These are phyloP conservation scores for Rosa multiflora DNA, from an alignment of 306 rosid genomes.

Conservation along the genomic window DNA sequence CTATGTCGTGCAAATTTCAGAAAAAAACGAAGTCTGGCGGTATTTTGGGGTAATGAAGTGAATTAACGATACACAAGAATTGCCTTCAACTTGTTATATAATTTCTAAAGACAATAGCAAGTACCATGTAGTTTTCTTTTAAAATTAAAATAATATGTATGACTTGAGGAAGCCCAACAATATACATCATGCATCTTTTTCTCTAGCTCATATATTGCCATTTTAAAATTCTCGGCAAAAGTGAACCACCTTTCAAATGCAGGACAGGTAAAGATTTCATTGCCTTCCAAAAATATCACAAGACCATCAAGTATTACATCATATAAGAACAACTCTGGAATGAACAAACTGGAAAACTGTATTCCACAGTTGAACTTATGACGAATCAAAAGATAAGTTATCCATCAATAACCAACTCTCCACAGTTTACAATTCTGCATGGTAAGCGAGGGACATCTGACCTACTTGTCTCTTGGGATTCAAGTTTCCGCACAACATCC, in stretches of 20 bases:
- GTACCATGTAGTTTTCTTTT: neutral
- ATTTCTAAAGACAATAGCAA: neutral
- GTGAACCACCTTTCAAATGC: neutral
- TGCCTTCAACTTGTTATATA: neutral
- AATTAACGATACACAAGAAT: neutral
- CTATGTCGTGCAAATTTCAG: neutral
- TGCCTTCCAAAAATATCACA: neutral
- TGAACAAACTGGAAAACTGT: conserved; percentile 21
- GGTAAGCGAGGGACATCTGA: conserved; percentile 66
- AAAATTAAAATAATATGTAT: neutral
- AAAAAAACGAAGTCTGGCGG: neutral
- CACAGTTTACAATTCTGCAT: conserved; percentile 72
- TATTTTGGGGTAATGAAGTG: conserved; percentile 11
- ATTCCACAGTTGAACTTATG: neutral
- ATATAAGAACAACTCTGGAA: conserved; percentile 23
- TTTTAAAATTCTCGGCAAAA: neutral
- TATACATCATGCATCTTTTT: neutral
- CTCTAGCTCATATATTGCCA: conserved; percentile 3
- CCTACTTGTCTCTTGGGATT: conserved; percentile 82
- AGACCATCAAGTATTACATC: neutral
- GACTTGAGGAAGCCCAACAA: neutral
- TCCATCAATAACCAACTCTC: conserved; percentile 62
- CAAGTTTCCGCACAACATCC: conserved; percentile 68
- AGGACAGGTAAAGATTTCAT: neutral
- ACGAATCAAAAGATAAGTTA: conserved; percentile 30